These are phyloP conservation scores for Alternaria sp. DNA, from an alignment of 2,329 filamentous ascomycete species.

Conservation along the genomic window DNA sequence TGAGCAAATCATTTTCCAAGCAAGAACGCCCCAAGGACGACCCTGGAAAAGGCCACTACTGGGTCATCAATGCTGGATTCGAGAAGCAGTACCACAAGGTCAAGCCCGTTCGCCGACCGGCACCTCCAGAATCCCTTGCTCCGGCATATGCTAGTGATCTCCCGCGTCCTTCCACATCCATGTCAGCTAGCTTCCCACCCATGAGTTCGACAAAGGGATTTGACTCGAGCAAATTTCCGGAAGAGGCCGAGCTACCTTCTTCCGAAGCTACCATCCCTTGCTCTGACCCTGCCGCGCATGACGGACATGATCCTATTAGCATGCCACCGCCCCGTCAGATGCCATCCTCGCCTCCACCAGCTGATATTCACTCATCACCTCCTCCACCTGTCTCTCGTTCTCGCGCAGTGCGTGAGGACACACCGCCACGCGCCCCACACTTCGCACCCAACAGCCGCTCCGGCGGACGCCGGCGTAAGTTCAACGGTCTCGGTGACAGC, in stretches of 20 bases:
- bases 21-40: slow-evolving; percentile 96
- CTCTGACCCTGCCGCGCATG: slow-evolving; percentile 57
- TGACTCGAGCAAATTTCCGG: slow-evolving; percentile 58
- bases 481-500: slow-evolving; percentile 85
- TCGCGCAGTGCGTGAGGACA: slow-evolving; percentile 66
- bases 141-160: slow-evolving; percentile 40
- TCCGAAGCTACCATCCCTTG: slow-evolving; percentile 60
- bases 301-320: slow-evolving; percentile 52
- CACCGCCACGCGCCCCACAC: slow-evolving; percentile 73
- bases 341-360: slow-evolving; percentile 72
- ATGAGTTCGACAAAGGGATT: slow-evolving; percentile 52
- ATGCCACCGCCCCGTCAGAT: slow-evolving; percentile 57
- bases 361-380: slow-evolving; percentile 86
- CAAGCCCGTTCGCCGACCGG: slow-evolving; percentile 68
- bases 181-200: slow-evolving; percentile 43
- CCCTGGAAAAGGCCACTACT: slow-evolving; percentile 96
- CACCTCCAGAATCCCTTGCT: slow-evolving; percentile 51
- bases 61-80: slow-evolving; percentile 89
- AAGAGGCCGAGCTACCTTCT: slow-evolving; percentile 56
- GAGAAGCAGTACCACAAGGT: slow-evolving; percentile 90
- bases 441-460: slow-evolving; percentile 68
- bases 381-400: slow-evolving; percentile 77
- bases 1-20: slow-evolving; percentile 97
- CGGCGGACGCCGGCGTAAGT: slow-evolving; percentile 76
- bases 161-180: slow-evolving; percentile 48